Conservation (phyloP, 2,329 filamentous ascomycete genomes). For the Hypoxylon sp. region DNA sequence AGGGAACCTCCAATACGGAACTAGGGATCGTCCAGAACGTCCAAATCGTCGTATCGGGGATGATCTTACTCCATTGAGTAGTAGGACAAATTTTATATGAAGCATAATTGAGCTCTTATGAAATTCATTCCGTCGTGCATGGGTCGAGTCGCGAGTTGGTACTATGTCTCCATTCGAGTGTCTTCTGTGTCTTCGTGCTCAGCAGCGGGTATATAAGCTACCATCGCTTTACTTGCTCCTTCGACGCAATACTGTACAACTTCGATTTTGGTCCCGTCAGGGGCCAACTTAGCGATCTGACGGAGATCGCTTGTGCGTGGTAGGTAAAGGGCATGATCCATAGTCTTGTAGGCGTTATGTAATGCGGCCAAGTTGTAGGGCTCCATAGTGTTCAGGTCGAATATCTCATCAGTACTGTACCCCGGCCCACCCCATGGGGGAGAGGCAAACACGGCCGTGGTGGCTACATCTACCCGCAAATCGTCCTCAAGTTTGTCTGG, state of each 20-base stretch:
- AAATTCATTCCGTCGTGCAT: slow-evolving; percentile 10
- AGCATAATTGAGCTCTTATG: slow-evolving; percentile 15
- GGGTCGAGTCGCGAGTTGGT: background rate
- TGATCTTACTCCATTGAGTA: slow-evolving; percentile 22
- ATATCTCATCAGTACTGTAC: slow-evolving; percentile 75
- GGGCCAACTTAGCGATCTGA: slow-evolving; percentile 76
- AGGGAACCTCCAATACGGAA: background rate
- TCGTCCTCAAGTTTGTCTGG: slow-evolving; percentile 52
- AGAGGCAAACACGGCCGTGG: slow-evolving; percentile 68
- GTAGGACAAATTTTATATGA: slow-evolving; percentile 31
- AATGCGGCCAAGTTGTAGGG: slow-evolving; percentile 82
- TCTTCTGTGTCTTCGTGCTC: slow-evolving; percentile 29
- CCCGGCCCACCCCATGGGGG: slow-evolving; percentile 73
- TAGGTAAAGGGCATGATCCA: slow-evolving; percentile 81
- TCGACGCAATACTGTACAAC: slow-evolving; percentile 93
- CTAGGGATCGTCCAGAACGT: slow-evolving; percentile 4
- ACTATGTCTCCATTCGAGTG: slow-evolving; percentile 27
- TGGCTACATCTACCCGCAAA: slow-evolving; percentile 59
- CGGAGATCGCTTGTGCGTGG: slow-evolving; percentile 87
- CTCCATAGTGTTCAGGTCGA: slow-evolving; percentile 88
- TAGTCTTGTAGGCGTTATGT: slow-evolving; percentile 71
- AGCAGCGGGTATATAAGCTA: slow-evolving; percentile 69
- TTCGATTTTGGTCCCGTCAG: slow-evolving; percentile 70
- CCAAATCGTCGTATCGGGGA: slow-evolving; percentile 7
- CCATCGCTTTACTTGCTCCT: slow-evolving; percentile 86